phyloP scores from a whole-genome alignment of 805 yeast genomes.

The Candida qinlingensis region DNA sequence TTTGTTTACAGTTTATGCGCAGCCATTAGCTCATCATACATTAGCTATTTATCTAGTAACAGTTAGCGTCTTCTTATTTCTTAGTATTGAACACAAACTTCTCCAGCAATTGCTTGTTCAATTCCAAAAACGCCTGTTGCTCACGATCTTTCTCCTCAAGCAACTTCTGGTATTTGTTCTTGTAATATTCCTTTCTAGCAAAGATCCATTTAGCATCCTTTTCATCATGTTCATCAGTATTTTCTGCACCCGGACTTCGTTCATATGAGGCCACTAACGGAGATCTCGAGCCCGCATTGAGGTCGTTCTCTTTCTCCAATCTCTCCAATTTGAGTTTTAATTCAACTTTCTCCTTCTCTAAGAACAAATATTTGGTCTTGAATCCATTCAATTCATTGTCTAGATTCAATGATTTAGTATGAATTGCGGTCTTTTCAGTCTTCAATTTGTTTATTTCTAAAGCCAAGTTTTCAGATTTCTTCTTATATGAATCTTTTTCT shows the following conservation, averaged over 20 bases:
- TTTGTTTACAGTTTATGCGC: too few species aligned
- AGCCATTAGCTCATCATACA: too few species aligned
- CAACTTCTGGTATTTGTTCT: constrained; percentile 7
- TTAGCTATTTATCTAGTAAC: too few species aligned
- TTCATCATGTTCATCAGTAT: constrained; percentile 5
- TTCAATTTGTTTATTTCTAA: constrained; percentile 1
- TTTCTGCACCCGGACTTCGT: not conserved
- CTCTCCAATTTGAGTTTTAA: constrained; percentile 1
- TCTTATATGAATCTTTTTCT: constrained; percentile 5
- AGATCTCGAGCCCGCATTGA: not conserved
- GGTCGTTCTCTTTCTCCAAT: not conserved
- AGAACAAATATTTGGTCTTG: constrained; percentile 3
- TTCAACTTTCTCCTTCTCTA: constrained; percentile 4
- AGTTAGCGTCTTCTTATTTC: too few species aligned
- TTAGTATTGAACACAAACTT: constrained; percentile 6
- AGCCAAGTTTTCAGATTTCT: not conserved
- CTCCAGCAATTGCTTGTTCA: constrained; percentile 8
- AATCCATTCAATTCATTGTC: constrained; percentile 4
- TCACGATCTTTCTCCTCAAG: constrained; percentile 12
- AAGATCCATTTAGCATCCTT: constrained; percentile 8
- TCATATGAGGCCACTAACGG: not conserved
- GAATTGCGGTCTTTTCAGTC: not conserved
- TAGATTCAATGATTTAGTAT: not conserved
- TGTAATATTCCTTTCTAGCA: constrained; percentile 21
- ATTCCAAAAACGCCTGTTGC: constrained; percentile 3